Conservation (phyloP, 139 green algal genomes). For the Volvox reticuliferus region DNA sequence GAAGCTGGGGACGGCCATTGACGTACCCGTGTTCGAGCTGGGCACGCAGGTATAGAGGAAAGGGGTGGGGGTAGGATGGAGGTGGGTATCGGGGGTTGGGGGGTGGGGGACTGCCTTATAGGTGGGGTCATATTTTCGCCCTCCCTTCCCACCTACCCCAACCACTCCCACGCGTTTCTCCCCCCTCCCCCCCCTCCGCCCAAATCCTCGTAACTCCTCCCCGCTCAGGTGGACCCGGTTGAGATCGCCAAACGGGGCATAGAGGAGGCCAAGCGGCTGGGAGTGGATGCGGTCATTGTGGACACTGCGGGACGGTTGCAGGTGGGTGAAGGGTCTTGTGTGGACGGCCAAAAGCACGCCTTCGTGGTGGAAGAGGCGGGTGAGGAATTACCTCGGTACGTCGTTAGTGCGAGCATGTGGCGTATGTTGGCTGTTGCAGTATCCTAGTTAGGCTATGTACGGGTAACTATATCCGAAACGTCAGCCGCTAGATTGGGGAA, state of each 20-base stretch:
- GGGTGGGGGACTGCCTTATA: no score
- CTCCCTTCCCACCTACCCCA: not conserved
- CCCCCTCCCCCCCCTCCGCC: not conserved
- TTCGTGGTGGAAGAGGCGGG: no score
- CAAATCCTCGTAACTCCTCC: not conserved
- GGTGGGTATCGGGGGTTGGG: not conserved
- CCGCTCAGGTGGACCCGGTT: conserved; percentile 39
- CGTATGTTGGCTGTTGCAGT: no score
- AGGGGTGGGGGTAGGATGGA: not conserved
- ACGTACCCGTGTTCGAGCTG: conserved; percentile 94
- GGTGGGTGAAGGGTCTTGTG: conserved; percentile 38
- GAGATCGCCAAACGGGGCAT: conserved; percentile 72
- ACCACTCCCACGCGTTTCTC: not conserved
- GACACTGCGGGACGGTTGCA: conserved; percentile 97
- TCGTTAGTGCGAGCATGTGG: no score
- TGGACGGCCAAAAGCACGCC: no score
- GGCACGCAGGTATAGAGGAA: conserved; percentile 66
- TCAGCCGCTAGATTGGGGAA: no score
- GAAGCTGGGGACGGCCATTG: conserved; percentile 83
- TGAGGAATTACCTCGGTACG: no score
- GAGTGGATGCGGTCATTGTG: conserved; percentile 92
- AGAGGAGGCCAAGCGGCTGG: conserved; percentile 75
- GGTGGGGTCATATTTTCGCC: no score
- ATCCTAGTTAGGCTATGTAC: no score
- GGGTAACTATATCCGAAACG: no score